Conservation (phyloP, 192 early-diverging fungal genomes). For the Backusella morwellensis region DNA sequence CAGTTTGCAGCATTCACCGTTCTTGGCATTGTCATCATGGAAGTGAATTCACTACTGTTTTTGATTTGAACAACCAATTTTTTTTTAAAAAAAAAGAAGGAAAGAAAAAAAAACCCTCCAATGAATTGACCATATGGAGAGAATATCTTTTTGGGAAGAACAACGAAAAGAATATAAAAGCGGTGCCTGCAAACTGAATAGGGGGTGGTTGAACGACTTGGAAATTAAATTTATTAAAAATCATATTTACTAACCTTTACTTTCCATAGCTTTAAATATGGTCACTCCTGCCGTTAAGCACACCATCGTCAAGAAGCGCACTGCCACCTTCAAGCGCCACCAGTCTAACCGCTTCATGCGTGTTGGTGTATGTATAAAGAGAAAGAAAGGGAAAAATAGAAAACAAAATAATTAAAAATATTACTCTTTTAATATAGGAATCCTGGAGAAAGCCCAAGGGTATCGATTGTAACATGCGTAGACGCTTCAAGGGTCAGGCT, state of each 20-base stretch:
- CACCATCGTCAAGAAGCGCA: slow-evolving; percentile 99
- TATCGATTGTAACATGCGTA: slow-evolving; percentile 98
- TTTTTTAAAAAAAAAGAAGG: background rate
- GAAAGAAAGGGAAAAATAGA: background rate
- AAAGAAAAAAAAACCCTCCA: background rate
- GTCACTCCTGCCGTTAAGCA: slow-evolving; percentile 92
- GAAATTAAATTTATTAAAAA: background rate
- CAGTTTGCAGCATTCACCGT: background rate
- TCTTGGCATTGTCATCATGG: background rate
- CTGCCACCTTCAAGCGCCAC: slow-evolving; percentile 93
- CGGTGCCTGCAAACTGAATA: background rate
- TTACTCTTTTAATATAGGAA: slow-evolving; percentile 60
- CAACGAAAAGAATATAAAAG: background rate
- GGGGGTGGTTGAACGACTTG: background rate
- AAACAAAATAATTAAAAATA: background rate
- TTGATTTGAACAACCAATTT: background rate
- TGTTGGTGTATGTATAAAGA: slow-evolving; percentile 65
- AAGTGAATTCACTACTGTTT: background rate
- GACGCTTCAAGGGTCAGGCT: slow-evolving; percentile 97
- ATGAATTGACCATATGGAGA: no score
- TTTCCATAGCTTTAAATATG: slow-evolving; percentile 59
- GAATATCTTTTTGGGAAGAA: no score
- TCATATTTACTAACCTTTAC: background rate
- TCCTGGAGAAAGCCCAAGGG: slow-evolving; percentile 99
- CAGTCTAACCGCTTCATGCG: slow-evolving; percentile 99